Evolutionary conservation across 495 filamentous ascomycete genomes (phyloP), one percentile per base, ranked within the genome.

Genomic region (Clavariopsis aquatica): DNA sequence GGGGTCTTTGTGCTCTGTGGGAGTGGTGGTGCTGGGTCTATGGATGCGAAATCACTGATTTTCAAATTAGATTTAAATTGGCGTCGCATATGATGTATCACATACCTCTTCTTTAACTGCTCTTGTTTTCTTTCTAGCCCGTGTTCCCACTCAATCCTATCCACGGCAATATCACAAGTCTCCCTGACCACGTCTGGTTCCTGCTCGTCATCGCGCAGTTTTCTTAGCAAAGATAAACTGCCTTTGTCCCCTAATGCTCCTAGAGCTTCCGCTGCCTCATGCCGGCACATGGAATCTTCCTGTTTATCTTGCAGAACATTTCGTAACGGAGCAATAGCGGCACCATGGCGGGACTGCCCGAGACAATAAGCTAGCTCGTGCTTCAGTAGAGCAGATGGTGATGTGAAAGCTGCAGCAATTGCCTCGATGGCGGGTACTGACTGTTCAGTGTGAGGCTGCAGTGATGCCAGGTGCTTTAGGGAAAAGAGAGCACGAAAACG

Each of bases 401-500:
- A 96, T 1, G 82, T 66, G 66, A 98, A 93, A 2, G 82, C 94
- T 2, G 93, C 91, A 4, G 93, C 92, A 68, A 99, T 98, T 15
- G 95, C 93, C 43, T 96, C 83, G 69, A 98, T 95, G 15, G 94
- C 91, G 5, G 86, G 82, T 20, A 85, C 74, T 26, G 87, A 87
- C 28, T 89, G 80, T 49, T 81, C 75, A 31, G 83, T 85, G 7
- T 82, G 78, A 10, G 85, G 85, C 10, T 85, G 74, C 54, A 86
- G 81, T 45, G 85, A 87, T 10, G 95, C 94, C 46, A 96, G 79
- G 76, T 96, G 87, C 78, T 98, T 98, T 57, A 99, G 86, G 13
- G 94, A 96, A 81, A 99, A 99, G 68, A 98, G 89, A 26, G 94
- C 95, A 71, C 94, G 93, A 79, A 98, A 99, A 60, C 93, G 91